Percentiles rank a stretch among this genome's conserved stretches.
These are phyloP conservation scores for Melaleuca alternifolia DNA, from an alignment of 345 rosid genomes.

Conservation along the genomic window DNA sequence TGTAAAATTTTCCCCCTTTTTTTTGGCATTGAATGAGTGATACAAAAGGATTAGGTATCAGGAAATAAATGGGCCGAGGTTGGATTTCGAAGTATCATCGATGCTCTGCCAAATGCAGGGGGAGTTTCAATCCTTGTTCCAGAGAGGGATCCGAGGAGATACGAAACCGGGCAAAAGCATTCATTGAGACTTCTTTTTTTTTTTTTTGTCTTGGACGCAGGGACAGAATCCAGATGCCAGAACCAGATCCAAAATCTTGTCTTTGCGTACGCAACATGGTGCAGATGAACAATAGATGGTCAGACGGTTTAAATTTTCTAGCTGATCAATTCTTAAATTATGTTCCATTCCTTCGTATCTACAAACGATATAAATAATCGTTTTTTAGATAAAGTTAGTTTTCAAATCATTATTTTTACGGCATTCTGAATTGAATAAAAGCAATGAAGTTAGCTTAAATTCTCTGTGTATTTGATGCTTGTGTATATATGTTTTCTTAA, in stretches of 20 bases:
- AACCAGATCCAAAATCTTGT: background rate
- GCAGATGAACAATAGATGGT: background rate
- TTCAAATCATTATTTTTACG: accelerated
- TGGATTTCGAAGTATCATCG: background rate
- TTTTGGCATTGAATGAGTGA: background rate
- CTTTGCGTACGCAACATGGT: no score
- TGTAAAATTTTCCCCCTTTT: no score
- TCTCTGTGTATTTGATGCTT: no score
- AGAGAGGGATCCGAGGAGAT: background rate
- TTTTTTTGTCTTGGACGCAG: background rate
- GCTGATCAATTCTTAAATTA: no score
- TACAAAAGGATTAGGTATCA: background rate
- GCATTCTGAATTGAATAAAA: background rate
- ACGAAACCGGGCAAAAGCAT: background rate
- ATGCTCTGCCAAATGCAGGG: background rate
- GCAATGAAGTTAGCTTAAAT: no score
- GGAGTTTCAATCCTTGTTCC: background rate
- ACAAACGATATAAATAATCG: accelerated
- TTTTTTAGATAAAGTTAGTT: no score
- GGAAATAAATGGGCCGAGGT: background rate
- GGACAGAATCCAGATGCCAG: background rate
- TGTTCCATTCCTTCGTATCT: no score
- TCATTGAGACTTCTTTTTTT: background rate
- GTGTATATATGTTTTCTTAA: no score
- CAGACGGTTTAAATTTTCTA: background rate